These are phyloP conservation scores for Periconia sp. DNA, from an alignment of 2,329 filamentous ascomycete genomes.

Conservation along the genomic window DNA sequence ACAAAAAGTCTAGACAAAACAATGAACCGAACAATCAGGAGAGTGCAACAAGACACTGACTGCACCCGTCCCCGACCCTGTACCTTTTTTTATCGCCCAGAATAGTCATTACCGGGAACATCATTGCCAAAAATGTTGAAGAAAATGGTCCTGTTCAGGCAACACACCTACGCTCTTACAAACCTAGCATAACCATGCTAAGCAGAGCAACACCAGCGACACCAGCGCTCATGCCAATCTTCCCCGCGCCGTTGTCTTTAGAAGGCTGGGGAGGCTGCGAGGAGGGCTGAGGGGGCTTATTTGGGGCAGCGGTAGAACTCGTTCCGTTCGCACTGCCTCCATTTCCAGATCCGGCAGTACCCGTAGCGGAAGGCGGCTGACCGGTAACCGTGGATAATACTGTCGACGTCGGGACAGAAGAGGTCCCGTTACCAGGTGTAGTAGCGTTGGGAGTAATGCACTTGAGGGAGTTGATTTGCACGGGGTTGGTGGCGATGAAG, in stretches of 20 bases:
- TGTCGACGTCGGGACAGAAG: no score
- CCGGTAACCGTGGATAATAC: background rate
- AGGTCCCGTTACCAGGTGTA: background rate
- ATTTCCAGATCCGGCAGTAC: background rate
- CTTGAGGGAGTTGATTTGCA: conserved; percentile 16
- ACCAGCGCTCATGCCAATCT: conserved; percentile 6
- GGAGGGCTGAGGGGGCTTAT: background rate
- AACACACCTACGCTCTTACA: conserved; percentile 1
- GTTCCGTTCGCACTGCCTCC: background rate
- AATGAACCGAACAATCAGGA: no score
- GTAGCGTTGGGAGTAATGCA: conserved; percentile 10
- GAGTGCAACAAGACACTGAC: no score
- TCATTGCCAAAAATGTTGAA: no score
- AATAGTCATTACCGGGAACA: no score
- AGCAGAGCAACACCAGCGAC: conserved; percentile 5
- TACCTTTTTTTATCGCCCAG: no score
- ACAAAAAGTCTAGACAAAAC: no score
- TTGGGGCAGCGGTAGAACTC: background rate
- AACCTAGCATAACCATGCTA: conserved; percentile 3
- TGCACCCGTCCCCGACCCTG: no score
- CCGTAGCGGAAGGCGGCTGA: background rate
- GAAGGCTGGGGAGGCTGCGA: background rate
- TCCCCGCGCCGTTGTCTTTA: background rate
- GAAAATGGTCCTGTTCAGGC: no score
- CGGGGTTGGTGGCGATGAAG: conserved; percentile 27